A percentile compares a stretch with the other conserved stretches of the same genome.
These are phyloP conservation scores for Exophiala viscosa DNA, from an alignment of 2,329 filamentous ascomycete species.

Conservation along the genomic window DNA sequence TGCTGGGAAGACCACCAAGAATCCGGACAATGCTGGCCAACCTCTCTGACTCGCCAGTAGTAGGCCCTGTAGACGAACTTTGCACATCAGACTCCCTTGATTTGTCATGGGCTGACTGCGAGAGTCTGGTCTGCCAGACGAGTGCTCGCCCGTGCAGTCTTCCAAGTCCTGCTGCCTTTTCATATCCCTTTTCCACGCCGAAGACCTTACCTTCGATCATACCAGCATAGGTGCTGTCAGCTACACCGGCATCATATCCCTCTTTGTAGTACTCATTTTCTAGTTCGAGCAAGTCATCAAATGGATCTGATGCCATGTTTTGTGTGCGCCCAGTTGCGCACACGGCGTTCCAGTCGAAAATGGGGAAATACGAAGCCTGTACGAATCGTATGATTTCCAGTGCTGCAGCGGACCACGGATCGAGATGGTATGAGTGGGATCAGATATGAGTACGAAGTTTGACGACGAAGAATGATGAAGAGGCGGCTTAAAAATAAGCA, in stretches of 20 bases:
- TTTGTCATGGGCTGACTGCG: neutral
- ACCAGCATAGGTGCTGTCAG: constrained; percentile 73
- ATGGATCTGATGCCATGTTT: constrained; percentile 46
- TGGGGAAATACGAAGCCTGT: too few relatives aligned
- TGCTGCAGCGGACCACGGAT: too few relatives aligned
- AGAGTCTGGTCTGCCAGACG: constrained; percentile 76
- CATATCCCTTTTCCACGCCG: constrained; percentile 86
- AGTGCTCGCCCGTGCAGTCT: constrained; percentile 71
- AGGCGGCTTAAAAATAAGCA: constrained; percentile 19
- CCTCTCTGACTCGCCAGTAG: neutral
- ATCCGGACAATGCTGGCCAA: constrained; percentile 5
- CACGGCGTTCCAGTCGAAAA: too few relatives aligned
- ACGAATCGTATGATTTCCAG: neutral
- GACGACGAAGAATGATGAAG: neutral
- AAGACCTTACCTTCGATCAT: constrained; percentile 85
- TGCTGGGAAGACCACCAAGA: constrained; percentile 42
- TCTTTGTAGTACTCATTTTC: constrained; percentile 73
- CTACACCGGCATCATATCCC: constrained; percentile 70
- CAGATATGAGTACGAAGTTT: too few relatives aligned
- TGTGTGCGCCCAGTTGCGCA: too few relatives aligned
- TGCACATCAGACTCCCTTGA: constrained; percentile 1
- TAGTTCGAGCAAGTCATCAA: constrained; percentile 56
- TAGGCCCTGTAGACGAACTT: neutral
- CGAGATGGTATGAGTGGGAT: too few relatives aligned
- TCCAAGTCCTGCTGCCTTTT: constrained; percentile 83